Evolutionary conservation across 345 rosid genomes (phyloP).

Genomic region (Pistacia atlantica): DNA sequence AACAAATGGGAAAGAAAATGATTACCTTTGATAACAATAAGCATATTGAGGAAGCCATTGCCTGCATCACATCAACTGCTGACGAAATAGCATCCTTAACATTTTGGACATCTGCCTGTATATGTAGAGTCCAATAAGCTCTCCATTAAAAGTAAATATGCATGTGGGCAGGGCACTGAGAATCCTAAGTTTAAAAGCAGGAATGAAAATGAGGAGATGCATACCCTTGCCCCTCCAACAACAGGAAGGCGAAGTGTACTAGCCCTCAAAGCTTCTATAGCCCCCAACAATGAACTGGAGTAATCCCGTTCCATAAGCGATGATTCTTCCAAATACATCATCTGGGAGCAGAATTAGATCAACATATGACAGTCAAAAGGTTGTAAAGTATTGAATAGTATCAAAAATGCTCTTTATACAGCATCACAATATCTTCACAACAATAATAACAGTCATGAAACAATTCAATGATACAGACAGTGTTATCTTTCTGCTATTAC

Average conservation of each 20-base stretch:
- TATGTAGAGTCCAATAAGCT: slow-evolving; percentile 9
- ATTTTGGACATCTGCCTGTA: slow-evolving; percentile 76
- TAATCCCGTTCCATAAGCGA: slow-evolving; percentile 56
- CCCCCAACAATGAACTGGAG: slow-evolving; percentile 69
- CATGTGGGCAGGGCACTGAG: background rate
- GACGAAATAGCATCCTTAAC: slow-evolving; percentile 80
- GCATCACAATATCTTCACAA: no score
- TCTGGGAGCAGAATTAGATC: slow-evolving; percentile 38
- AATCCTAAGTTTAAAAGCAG: background rate
- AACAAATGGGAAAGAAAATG: background rate
- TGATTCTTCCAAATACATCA: slow-evolving; percentile 67
- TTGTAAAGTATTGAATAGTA: background rate
- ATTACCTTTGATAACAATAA: slow-evolving; percentile 66
- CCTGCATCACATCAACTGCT: slow-evolving; percentile 88
- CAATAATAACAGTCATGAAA: background rate
- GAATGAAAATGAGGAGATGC: background rate
- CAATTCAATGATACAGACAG: background rate
- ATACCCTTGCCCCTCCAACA: slow-evolving; percentile 76
- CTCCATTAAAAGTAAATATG: background rate
- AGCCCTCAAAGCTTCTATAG: slow-evolving; percentile 71
- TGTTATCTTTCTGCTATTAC: background rate
- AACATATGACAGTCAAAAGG: background rate
- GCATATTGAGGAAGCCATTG: slow-evolving; percentile 81
- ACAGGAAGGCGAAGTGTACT: slow-evolving; percentile 92
- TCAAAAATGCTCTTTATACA: background rate